Evolutionary conservation across 2,329 filamentous ascomycete genomes (phyloP), one percentile per base, ranked within the genome.

Genomic region (Pezicula rhizophila): DNA sequence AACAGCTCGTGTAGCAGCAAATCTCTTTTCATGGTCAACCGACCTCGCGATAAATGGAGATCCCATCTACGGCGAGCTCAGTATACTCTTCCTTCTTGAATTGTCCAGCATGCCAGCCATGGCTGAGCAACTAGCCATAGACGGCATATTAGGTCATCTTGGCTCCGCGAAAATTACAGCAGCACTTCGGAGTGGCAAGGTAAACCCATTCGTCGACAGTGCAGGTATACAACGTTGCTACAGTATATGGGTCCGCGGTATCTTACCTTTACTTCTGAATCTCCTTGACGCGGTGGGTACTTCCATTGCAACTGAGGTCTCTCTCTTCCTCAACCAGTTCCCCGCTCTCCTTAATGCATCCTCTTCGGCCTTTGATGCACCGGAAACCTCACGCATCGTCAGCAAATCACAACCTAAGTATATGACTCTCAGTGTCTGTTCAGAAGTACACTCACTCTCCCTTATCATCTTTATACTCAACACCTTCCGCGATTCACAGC

Each of bases 21-120:
- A 87, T 31, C 77, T 99, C 5, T 97, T 92, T 68, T 96, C 90
- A 0, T 99, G 93, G 93, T 82, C 92, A 4, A 90, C 97, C 66
- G 82, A 85, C 56, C 76, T 97, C 20, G 79, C 85, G 0, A 77
- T 85, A 33, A 79, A 85, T 49, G 82, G 84, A 25, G 92, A 97
- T 63, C 92, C 93, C 0, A 75, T 97, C 26, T 97, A 96, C 66
- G 93, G 91, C 55, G 91, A 96, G 64, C 79, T 96, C n/a, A 88
- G 87, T 60, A 78, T 96, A 37, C 77, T 91, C 23, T 95, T 97
- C 67, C 76, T 99, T 12, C 80, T 96, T 18, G 88, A 95, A 57
- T 77, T 99, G 11, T 96, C 91, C 1, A 84, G 81, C 12, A 77
- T 97, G 12, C 86, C 87, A 0, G 69, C 80, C 15, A 77, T 97